Base-by-base conservation (phyloP, 164 flowering plant genomes). In the Taxillus chinensis region DNA sequence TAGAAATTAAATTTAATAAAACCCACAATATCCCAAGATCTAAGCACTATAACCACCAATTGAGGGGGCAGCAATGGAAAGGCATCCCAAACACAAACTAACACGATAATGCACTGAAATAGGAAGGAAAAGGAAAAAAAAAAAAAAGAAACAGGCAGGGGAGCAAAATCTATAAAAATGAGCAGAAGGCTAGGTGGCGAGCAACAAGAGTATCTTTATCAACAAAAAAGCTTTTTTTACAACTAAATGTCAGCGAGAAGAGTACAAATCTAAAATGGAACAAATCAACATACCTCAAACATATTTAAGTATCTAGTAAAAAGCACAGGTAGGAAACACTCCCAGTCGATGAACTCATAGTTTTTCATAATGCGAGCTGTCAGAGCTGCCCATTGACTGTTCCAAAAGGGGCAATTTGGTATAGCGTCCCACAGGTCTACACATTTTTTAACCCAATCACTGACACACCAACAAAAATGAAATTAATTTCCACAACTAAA, bases 391-490 rank as follows among this genome's bases (percentile, higher is more conserved):
- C 97, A 93, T 61, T 93, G 99, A 73, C 89, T 79, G 72, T 93
- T 86, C 99, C 99, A 93, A 64, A 93, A 93, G 68, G 81, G 95
- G 74, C 91, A 89, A 73, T 86, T 93, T 37, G 97, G 97, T 57
- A 89, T 75, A 0, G 86, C 77, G 71, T 76, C 80, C 99, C 99
- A 93, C 43, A 75, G 71, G 50, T 76, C 81, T 55, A 93, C 60
- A 73, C 86, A 84, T 52, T 76, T 57, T 63, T 64, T 70, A 45
- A 90, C 74, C 90, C 89, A 84, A 57, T 77, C 80, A 51, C 99
- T 93, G 84, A 57, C 67, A 77, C 14, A 51, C 45, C 62, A 60
- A 61, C 41, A 67, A 14, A 48, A 48, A 27, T 27, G 10, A 11
- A 43, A 9, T 43, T 9, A 43, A 43, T 43, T 6, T 6, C 46